A percentile compares a stretch with the other conserved stretches of the same genome.
Conservation (phyloP, 495 filamentous ascomycete genomes). For the Talaromyces proteolyticus region DNA sequence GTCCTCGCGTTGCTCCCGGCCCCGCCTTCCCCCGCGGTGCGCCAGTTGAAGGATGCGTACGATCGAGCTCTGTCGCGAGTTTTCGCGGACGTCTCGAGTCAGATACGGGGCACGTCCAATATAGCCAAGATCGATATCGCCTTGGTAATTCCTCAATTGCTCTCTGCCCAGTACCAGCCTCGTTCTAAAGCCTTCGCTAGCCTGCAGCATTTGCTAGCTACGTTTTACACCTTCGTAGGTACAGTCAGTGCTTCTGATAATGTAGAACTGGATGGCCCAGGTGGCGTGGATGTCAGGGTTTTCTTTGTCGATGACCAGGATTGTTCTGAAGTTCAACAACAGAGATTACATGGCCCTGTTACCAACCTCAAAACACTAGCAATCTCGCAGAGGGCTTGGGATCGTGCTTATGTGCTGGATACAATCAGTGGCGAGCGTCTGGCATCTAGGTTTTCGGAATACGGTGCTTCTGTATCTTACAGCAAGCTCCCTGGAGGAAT, state of each 20-base stretch:
- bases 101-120: slow-evolving; percentile 19
- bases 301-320: slow-evolving; percentile 60
- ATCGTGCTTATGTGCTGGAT: slow-evolving; percentile 59
- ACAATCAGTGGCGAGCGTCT: slow-evolving; percentile 48
- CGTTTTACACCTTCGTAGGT: slow-evolving; percentile 72
- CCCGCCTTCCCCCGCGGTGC: slow-evolving; percentile 33
- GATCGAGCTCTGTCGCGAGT: slow-evolving; percentile 28
- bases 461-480: slow-evolving; percentile 16
- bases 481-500: slow-evolving; percentile 23
- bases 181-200: slow-evolving; percentile 52
- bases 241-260: slow-evolving; percentile 55
- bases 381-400: slow-evolving; percentile 59
- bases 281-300: slow-evolving; percentile 72
- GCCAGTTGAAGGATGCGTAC: slow-evolving; percentile 33
- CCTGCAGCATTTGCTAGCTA: slow-evolving; percentile 65
- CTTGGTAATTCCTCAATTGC: slow-evolving; percentile 31
- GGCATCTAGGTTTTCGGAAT: slow-evolving; percentile 22
- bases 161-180: slow-evolving; percentile 31
- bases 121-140: slow-evolving; percentile 39
- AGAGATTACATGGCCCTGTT: slow-evolving; percentile 49
- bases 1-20: slow-evolving; percentile 43
- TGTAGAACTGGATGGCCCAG: slow-evolving; percentile 58
- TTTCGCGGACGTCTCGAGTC: slow-evolving; percentile 20
- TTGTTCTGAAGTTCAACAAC: slow-evolving; percentile 18
- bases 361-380: slow-evolving; percentile 63